Evolutionary conservation across 257 asterid species (phyloP), one percentile per base, ranked within the genome.

Genomic region (Scutellaria barbata): DNA sequence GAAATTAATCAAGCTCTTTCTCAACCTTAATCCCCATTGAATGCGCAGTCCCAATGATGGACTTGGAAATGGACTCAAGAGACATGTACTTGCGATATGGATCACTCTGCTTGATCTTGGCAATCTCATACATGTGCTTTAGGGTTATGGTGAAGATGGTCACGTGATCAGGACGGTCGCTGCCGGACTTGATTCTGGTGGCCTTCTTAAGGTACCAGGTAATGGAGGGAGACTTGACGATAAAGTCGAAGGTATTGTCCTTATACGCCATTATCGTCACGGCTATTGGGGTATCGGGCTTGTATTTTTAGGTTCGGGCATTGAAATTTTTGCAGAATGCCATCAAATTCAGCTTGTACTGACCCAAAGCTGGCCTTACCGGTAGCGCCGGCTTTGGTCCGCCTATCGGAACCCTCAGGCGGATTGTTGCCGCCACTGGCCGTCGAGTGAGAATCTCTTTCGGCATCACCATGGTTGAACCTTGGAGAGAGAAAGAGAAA

Each of bases 321-420:
- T 91, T 91, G 82, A 89, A 91, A 62, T 92, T 96, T 79, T 92
- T 90, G 85, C 96, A 92, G 82, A 92, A 92, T 39, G 96, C 95
- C 98, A 92, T 90, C 16, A 87, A 88, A 76, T 92, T 92, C 55
- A 92, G 73, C 54, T 93, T 74, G 90, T 90, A 92, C 72, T 90
- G 96, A 75, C 96, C 97, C 25, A 88, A 66, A 1, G 95, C 95
- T 2, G 97, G 97, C 0, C 98, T 97, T 0, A 92, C 96, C 2
- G 96, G 97, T 2, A 96, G 97, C 1, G 92, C 98, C 0, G 96
- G 96, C 53, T 87, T 85, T 6, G 98, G 96, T n/a, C 76, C 95
- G 30, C 92, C 98, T 1, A 92, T 96, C 18, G 93, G 92, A 0
- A 92, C 96, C 5, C 94, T 92, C 33, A 92, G 88, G 1, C 96